Conservation (phyloP, 2,329 filamentous ascomycete genomes). For the Sclerotinia spermophila region DNA sequence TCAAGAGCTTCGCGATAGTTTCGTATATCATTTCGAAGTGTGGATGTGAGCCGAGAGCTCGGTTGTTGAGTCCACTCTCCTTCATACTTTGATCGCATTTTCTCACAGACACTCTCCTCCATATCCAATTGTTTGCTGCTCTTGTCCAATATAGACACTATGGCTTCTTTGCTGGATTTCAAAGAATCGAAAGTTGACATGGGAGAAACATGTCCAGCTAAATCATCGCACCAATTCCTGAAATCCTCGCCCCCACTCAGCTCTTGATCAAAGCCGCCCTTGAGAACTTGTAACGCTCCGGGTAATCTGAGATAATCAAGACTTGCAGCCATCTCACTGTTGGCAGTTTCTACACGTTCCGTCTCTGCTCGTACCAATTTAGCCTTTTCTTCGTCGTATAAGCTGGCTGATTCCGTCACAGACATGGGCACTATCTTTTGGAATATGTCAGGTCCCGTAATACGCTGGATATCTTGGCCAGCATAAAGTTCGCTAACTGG, state of each 20-base stretch:
- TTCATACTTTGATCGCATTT: constrained; percentile 98
- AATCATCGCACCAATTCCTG: constrained; percentile 86
- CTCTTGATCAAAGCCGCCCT: constrained; percentile 89
- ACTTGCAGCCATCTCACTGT: constrained; percentile 93
- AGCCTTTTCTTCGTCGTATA: constrained; percentile 98
- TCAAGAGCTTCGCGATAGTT: constrained; percentile 87
- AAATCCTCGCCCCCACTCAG: constrained; percentile 88
- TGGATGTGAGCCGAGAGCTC: constrained; percentile 83
- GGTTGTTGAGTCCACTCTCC: constrained; percentile 96
- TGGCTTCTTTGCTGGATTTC: constrained; percentile 70
- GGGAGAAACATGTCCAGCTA: constrained; percentile 81
- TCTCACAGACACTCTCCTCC: constrained; percentile 97
- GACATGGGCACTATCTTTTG: constrained; percentile 94
- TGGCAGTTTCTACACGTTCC: constrained; percentile 86
- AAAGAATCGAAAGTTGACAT: constrained; percentile 74
- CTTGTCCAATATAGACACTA: constrained; percentile 69
- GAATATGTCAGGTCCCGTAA: constrained; percentile 96
- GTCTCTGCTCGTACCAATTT: constrained; percentile 92
- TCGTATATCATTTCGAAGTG: constrained; percentile 78
- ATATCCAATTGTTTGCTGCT: constrained; percentile 88
- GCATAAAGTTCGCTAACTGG: constrained; percentile 95
- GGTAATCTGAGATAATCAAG: constrained; percentile 91
- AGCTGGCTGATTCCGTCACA: constrained; percentile 91
- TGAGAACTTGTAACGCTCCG: constrained; percentile 82
- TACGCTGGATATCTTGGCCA: constrained; percentile 93